A percentile compares a stretch with the other conserved stretches of the same genome.
phyloP scores from a whole-genome alignment of 2,329 filamentous ascomycete genomes.

The Neonectria neomacrospora region DNA sequence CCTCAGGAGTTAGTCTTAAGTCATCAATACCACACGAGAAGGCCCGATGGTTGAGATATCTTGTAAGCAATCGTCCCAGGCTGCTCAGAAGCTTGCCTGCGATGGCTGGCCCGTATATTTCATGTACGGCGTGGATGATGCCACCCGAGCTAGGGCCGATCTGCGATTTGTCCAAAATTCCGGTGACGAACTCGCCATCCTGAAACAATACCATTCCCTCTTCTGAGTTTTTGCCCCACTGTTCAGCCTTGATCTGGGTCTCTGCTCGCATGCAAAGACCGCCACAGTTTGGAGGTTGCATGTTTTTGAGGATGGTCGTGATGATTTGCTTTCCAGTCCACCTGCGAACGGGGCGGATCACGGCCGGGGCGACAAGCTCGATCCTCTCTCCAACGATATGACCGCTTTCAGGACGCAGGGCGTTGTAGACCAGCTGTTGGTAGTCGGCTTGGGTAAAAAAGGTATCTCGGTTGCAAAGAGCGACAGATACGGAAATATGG shows the following conservation, averaged over 20 bases:
- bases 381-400: conserved; percentile 88
- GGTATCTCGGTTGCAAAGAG: conserved; percentile 89
- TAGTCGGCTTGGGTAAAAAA: conserved; percentile 91
- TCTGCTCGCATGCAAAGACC: conserved; percentile 83
- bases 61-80: conserved; percentile 87
- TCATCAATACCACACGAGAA: conserved; percentile 99
- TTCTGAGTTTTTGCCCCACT: conserved; percentile 82
- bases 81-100: conserved; percentile 91
- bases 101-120: conserved; percentile 87
- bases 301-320: conserved; percentile 91
- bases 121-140: conserved; percentile 90
- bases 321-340: conserved; percentile 99
- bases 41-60: conserved; percentile 90
- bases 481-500: conserved; percentile 94
- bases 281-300: conserved; percentile 79
- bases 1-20: conserved; percentile 82
- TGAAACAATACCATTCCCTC: conserved; percentile 86
- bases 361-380: conserved; percentile 80
- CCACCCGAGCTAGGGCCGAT: conserved; percentile 89
- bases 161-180: conserved; percentile 95
- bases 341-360: conserved; percentile 81
- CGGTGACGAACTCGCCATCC: conserved; percentile 86
- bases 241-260: conserved; percentile 79
- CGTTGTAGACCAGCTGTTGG: conserved; percentile 92
- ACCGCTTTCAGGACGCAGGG: conserved; percentile 87